Evolutionary conservation across 768 basidiomycete genomes (phyloP).

Genomic region (Termitomyces sp.): DNA sequence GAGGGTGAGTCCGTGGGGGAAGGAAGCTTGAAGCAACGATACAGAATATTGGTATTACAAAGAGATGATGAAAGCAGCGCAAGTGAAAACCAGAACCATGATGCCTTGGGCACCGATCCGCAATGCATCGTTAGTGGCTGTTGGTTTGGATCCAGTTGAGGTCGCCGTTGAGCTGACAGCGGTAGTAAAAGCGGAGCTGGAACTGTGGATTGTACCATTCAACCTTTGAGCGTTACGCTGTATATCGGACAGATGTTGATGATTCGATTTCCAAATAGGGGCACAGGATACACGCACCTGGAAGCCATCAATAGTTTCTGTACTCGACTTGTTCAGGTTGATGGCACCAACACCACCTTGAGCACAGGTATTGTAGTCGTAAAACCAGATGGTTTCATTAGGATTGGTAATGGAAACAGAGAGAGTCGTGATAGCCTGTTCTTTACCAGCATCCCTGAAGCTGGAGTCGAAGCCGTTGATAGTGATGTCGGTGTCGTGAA

Average conservation of each 20-base stretch:
- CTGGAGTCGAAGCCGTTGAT: conserved; percentile 56
- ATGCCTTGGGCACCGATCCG: background rate
- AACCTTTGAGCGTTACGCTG: conserved; percentile 53
- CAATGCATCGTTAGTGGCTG: conserved; percentile 4
- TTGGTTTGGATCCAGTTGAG: conserved; percentile 7
- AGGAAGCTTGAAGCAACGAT: background rate
- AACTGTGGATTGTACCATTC: conserved; percentile 37
- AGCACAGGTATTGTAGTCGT: conserved; percentile 47
- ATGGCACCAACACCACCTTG: conserved; percentile 58
- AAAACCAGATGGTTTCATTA: conserved; percentile 53
- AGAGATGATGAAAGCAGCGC: background rate
- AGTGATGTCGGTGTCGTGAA: conserved; percentile 37
- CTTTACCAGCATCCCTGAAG: conserved; percentile 43
- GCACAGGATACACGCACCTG: conserved; percentile 20
- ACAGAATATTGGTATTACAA: conserved; percentile 1
- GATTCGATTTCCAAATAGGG: background rate
- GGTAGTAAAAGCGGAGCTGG: background rate
- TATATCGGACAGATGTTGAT: background rate
- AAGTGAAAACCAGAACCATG: background rate
- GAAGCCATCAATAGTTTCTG: conserved; percentile 38
- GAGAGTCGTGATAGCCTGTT: conserved; percentile 38
- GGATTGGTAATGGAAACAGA: conserved; percentile 37
- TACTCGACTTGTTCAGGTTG: conserved; percentile 42
- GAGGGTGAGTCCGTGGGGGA: background rate
- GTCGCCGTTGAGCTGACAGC: conserved; percentile 2